phyloP scores from a whole-genome alignment of 352 stramenopile genomes.

The Phytophthora lateralis region DNA sequence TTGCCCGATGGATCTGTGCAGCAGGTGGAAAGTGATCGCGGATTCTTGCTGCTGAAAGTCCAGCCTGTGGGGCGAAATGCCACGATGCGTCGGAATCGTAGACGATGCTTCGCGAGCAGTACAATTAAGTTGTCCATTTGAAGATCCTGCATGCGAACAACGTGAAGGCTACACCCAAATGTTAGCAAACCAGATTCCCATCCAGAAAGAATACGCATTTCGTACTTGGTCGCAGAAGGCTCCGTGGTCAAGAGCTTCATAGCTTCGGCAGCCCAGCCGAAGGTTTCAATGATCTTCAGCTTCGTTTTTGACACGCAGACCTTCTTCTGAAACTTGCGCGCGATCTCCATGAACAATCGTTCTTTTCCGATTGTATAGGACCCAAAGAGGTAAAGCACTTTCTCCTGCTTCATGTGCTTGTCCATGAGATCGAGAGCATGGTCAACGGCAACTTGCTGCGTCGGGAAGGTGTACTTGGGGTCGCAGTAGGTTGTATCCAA shows the following conservation, averaged over 20 bases:
- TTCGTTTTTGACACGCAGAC: slow-evolving; percentile 84
- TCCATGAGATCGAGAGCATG: slow-evolving; percentile 69
- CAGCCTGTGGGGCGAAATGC: slow-evolving; percentile 96
- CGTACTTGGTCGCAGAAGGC: slow-evolving; percentile 69
- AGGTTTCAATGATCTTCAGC: slow-evolving; percentile 85
- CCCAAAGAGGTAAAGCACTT: slow-evolving; percentile 94
- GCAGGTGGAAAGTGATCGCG: slow-evolving; percentile 63
- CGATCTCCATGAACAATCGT: slow-evolving; percentile 94
- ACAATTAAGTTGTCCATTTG: slow-evolving; percentile 90
- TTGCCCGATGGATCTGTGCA: slow-evolving; percentile 82
- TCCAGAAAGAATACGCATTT: slow-evolving; percentile 1
- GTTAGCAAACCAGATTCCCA: slow-evolving; percentile 2
- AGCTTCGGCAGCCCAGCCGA: slow-evolving; percentile 80
- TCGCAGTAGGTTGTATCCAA: slow-evolving; percentile 98
- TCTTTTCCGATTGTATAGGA: slow-evolving; percentile 98
- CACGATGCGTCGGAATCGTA: slow-evolving; percentile 85
- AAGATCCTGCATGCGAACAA: slow-evolving; percentile 93
- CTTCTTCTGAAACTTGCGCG: slow-evolving; percentile 71
- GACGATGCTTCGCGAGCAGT: slow-evolving; percentile 67
- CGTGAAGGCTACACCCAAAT: slow-evolving; percentile 71
- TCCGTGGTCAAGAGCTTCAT: slow-evolving; percentile 91
- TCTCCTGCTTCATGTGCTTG: slow-evolving; percentile 54
- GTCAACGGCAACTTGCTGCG: slow-evolving; percentile 77
- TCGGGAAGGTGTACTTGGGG: slow-evolving; percentile 93
- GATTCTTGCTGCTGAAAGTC: slow-evolving; percentile 75